Conservation (phyloP, 352 stramenopile species). For the Aphanomyces euteiches region DNA sequence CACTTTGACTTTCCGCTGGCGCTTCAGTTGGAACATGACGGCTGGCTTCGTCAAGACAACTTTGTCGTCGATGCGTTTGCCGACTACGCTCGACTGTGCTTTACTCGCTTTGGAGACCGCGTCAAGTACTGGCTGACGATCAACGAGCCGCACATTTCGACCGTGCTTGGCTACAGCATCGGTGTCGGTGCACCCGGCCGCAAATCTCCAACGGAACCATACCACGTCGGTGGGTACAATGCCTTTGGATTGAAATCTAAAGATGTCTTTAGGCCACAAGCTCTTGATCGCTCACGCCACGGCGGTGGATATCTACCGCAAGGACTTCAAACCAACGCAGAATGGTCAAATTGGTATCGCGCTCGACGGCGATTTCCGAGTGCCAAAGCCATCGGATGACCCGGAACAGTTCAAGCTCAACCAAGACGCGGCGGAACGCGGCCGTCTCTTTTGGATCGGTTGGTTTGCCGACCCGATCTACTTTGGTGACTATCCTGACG, state of each 20-base stretch:
- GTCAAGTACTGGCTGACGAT: slow-evolving; percentile 93
- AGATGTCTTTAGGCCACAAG: slow-evolving; percentile 50
- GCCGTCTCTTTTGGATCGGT: slow-evolving; percentile 84
- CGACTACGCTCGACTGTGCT: slow-evolving; percentile 85
- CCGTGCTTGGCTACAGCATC: slow-evolving; percentile 80
- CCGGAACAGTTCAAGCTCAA: slow-evolving; percentile 52
- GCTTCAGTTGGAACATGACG: slow-evolving; percentile 78
- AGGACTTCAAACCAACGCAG: slow-evolving; percentile 65
- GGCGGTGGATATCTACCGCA: slow-evolving; percentile 78
- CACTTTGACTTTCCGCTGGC: slow-evolving; percentile 92
- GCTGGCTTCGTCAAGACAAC: slow-evolving; percentile 42
- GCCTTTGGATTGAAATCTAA: background rate
- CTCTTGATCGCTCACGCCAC: slow-evolving; percentile 82
- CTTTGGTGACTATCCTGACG: slow-evolving; percentile 88
- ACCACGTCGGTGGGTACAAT: slow-evolving; percentile 41
- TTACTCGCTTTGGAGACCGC: slow-evolving; percentile 85
- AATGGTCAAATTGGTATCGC: slow-evolving; percentile 87
- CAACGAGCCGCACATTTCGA: slow-evolving; percentile 88
- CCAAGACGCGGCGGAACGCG: slow-evolving; percentile 61
- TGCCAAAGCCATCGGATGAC: slow-evolving; percentile 56
- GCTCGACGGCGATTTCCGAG: slow-evolving; percentile 87
- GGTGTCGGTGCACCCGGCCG: slow-evolving; percentile 77
- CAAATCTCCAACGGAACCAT: slow-evolving; percentile 54
- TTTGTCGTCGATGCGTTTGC: slow-evolving; percentile 59
- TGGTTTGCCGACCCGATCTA: slow-evolving; percentile 93